Base-by-base conservation (phyloP, 202 grass and related monocot genomes). In the Musa balbisiana region DNA sequence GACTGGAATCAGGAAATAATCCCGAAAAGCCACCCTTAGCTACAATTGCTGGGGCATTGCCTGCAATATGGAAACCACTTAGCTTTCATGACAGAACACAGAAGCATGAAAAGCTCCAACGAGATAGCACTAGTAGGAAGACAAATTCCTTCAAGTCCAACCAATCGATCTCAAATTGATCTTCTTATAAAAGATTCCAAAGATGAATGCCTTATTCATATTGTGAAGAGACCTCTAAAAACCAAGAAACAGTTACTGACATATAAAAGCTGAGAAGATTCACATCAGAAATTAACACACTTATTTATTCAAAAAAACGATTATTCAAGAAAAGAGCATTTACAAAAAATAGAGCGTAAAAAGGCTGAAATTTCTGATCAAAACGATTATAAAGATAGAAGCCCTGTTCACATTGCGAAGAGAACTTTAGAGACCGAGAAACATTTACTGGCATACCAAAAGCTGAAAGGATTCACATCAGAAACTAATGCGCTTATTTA, bases 1-100 rank as follows among this genome's bases (percentile, higher is more conserved):
- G 3, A 56, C 76, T 78, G 16, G 76, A 78, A 54, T 78, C 76
- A 55, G 76, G 76, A 69, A 78, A 78, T 19, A 78, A 13, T 64
- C 76, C 76, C 0, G 76, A 78, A 21, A 68, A 78, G 9, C 76
- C 76, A 49, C 76, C 76, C 15, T 56, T 67, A 33, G 76, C 76
- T 49, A 78, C 53, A 49, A 78, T 55, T 26, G 64, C 76, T 16
- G 76, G 76, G 16, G 76, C 24, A 56, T 78, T 69, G 8, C 76
- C 76, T 78, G 63, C 15, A 67, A 73, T 2, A 55, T 55, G 6
- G 13, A 27, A 73, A 23, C 20, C n/a, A 24, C 19, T 53, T 14
- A 15, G 69, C 49, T 11, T 52, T 26, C 22, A 27, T 14, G 23
- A 16, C 15, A 15, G 64, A 73, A n/a, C 52, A 73, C 3, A 56